These are phyloP conservation scores for Phytophthora pseudosyringae DNA, from an alignment of 352 stramenopile genomes.

Conservation along the genomic window DNA sequence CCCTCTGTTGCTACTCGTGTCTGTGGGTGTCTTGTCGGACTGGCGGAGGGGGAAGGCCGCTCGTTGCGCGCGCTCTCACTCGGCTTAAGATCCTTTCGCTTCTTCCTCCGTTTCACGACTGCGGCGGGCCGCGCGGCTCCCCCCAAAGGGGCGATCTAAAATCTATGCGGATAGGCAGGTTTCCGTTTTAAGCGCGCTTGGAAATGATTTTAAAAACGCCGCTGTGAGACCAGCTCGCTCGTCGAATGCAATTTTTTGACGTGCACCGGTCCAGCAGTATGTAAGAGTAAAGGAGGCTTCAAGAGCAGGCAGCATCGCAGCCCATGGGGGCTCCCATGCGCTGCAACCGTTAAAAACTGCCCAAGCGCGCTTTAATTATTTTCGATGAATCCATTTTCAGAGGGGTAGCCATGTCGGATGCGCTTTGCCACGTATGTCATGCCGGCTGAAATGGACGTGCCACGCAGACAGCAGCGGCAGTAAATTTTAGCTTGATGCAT, in stretches of 20 bases:
- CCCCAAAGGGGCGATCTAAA: conserved; percentile 31
- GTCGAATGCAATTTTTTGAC: background rate
- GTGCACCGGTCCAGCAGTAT: background rate
- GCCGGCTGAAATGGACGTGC: conserved; percentile 9
- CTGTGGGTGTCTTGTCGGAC: conserved; percentile 33
- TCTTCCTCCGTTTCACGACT: conserved; percentile 81
- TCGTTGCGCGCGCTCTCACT: conserved; percentile 25
- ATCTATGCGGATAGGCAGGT: conserved; percentile 29
- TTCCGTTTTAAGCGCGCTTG: conserved; percentile 39
- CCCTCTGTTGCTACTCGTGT: conserved; percentile 14
- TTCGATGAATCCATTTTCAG: conserved; percentile 12
- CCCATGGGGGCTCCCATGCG: no score
- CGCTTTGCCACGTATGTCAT: conserved; percentile 26
- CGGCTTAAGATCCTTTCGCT: conserved; percentile 40
- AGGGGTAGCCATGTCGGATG: conserved; percentile 28
- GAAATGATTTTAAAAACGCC: background rate
- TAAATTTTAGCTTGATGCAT: conserved; percentile 21
- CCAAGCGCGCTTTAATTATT: conserved; percentile 42
- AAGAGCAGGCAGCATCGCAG: background rate
- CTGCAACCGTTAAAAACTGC: conserved; percentile 11
- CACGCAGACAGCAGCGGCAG: conserved; percentile 3
- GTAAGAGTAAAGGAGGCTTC: background rate
- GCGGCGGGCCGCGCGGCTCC: conserved; percentile 37
- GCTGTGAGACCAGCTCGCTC: background rate
- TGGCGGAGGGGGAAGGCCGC: conserved; percentile 24